Percentiles rank a stretch among this genome's conserved stretches.
These are phyloP conservation scores for Vigna trinervia DNA, from an alignment of 306 rosid genomes.

Conservation along the genomic window DNA sequence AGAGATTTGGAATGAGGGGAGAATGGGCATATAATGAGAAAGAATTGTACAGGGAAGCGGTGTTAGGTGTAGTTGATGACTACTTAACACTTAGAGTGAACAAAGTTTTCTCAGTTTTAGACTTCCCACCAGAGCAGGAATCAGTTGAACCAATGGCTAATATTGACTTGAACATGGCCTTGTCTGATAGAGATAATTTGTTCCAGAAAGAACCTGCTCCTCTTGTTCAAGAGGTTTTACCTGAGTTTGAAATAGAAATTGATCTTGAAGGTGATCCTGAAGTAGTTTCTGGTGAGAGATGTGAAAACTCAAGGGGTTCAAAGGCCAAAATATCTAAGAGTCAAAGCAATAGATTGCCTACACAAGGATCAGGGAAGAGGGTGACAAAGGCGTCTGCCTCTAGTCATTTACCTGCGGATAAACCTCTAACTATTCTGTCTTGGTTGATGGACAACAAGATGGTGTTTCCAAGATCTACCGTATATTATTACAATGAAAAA, in stretches of 20 bases:
- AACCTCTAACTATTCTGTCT: conserved; percentile 70
- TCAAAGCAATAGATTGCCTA: conserved; percentile 40
- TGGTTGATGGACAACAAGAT: conserved; percentile 81
- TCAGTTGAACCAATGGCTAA: conserved; percentile 8
- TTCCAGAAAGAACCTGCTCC: conserved; percentile 37
- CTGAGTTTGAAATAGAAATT: not conserved
- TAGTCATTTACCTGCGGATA: conserved; percentile 46
- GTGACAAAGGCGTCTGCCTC: conserved; percentile 56
- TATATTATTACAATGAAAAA: conserved; percentile 47
- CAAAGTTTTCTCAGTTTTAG: conserved; percentile 45
- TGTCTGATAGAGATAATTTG: conserved; percentile 34
- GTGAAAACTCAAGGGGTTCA: conserved; percentile 41
- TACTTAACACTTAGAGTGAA: conserved; percentile 46
- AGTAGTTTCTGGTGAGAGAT: conserved; percentile 29
- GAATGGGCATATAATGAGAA: conserved; percentile 71
- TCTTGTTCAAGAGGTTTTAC: conserved; percentile 18
- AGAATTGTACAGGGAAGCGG: conserved; percentile 58
- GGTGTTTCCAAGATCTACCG: conserved; percentile 74
- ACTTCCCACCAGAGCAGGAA: conserved; percentile 42
- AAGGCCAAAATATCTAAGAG: conserved; percentile 39
- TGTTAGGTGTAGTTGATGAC: conserved; percentile 41
- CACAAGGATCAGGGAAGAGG: conserved; percentile 60
- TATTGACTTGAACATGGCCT: not conserved
- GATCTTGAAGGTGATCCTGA: conserved; percentile 3
- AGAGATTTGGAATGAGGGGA: conserved; percentile 48